Evolutionary conservation across 108 stramenopile genomes (phyloP).

Genomic region (Asterionellopsis glacialis): DNA sequence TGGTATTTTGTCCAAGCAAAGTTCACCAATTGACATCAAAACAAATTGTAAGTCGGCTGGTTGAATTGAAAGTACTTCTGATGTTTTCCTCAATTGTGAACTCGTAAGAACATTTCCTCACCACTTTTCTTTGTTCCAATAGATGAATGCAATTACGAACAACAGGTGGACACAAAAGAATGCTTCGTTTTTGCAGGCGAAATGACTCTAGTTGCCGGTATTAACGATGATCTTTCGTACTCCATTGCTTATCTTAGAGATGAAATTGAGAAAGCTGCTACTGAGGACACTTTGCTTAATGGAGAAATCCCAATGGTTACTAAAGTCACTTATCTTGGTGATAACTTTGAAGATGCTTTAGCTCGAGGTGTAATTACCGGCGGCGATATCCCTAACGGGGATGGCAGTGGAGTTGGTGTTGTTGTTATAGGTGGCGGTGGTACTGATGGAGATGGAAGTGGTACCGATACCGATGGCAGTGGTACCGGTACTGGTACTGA

Average conservation of each 20-base stretch:
- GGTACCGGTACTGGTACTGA: neutral
- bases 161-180: neutral
- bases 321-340: constrained; percentile 9
- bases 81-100: too few relatives aligned
- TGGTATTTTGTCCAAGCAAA: too few relatives aligned
- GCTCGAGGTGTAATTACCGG: neutral
- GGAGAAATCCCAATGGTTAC: constrained; percentile 4
- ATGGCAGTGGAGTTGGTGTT: neutral
- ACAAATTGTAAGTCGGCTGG: too few relatives aligned
- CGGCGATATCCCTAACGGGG: neutral
- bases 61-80: too few relatives aligned
- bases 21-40: too few relatives aligned
- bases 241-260: constrained; percentile 23
- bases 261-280: constrained; percentile 38
- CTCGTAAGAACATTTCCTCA: too few relatives aligned
- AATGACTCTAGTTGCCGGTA: neutral
- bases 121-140: too few relatives aligned
- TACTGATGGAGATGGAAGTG: neutral
- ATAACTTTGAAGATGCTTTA: neutral
- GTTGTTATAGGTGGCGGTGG: neutral
- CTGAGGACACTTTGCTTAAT: constrained; percentile 40
- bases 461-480: neutral
- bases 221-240: constrained; percentile 2
- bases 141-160: neutral
- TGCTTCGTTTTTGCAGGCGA: constrained; percentile 8